Conservation (phyloP, 2,329 filamentous ascomycete species). For the Fusarium compactum region DNA sequence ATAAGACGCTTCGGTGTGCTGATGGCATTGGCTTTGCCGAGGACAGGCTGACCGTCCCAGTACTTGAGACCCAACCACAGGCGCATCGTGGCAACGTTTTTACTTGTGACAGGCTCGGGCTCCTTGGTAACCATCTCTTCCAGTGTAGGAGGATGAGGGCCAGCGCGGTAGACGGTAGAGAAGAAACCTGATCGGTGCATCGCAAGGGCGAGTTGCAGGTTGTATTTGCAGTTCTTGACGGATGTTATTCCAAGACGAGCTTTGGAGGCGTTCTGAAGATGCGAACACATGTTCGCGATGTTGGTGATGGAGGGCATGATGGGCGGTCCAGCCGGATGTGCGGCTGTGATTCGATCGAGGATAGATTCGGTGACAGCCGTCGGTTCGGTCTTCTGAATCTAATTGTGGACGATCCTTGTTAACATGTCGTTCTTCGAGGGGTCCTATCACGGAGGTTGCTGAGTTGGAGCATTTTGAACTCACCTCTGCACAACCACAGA, state of each 20-base stretch:
- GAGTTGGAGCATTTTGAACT: not conserved
- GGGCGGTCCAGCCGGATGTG: conserved; percentile 3
- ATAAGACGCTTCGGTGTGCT: conserved; percentile 81
- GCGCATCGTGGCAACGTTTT: conserved; percentile 79
- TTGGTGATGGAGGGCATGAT: conserved; percentile 69
- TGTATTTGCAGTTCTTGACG: conserved; percentile 82
- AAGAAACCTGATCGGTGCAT: conserved; percentile 88
- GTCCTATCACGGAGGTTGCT: not conserved
- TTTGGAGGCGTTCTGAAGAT: conserved; percentile 88
- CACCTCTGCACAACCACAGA: conserved; percentile 24
- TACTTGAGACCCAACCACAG: conserved; percentile 94
- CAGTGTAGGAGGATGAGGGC: conserved; percentile 65
- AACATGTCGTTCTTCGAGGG: conserved; percentile 5
- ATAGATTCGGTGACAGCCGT: not conserved
- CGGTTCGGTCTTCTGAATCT: conserved; percentile 8
- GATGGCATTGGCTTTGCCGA: conserved; percentile 74
- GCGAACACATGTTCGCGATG: conserved; percentile 85
- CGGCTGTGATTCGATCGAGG: not conserved
- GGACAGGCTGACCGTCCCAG: conserved; percentile 83
- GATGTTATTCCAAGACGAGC: conserved; percentile 89
- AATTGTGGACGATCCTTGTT: conserved; percentile 9
- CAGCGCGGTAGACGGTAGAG: conserved; percentile 79
- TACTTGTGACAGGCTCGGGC: conserved; percentile 71
- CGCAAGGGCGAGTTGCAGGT: conserved; percentile 79
- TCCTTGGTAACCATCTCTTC: conserved; percentile 59